Evolutionary conservation across 2,329 filamentous ascomycete species (phyloP).

Genomic region (Talaromyces sp.): DNA sequence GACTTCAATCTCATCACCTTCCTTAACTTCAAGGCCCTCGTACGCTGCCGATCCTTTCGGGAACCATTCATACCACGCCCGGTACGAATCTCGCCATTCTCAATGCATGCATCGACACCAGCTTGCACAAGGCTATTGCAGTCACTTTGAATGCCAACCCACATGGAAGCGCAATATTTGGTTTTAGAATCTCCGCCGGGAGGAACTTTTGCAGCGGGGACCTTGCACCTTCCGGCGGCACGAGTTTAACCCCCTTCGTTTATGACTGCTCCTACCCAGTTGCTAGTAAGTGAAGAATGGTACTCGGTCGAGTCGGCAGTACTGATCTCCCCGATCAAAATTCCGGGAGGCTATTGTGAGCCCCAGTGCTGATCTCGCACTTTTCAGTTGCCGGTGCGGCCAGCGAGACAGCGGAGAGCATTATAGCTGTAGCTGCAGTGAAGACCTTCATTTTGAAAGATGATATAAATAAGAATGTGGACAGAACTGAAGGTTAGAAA

Average conservation of each 20-base stretch:
- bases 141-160: conserved; percentile 35
- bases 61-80: conserved; percentile 8
- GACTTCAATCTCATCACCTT: conserved; percentile 7
- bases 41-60: conserved; percentile 1
- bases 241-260: background rate
- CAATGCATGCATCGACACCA: conserved; percentile 7
- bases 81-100: background rate
- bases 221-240: background rate
- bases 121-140: conserved; percentile 5
- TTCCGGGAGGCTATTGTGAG: background rate
- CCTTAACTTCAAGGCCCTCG: conserved; percentile 1
- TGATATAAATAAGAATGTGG: background rate
- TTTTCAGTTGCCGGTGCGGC: background rate
- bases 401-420: background rate
- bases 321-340: background rate
- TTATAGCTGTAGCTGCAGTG: background rate
- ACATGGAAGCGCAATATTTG: conserved; percentile 57
- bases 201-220: background rate
- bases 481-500: background rate
- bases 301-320: background rate
- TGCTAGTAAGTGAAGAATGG: background rate
- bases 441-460: background rate
- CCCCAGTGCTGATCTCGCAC: background rate
- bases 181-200: conserved; percentile 2
- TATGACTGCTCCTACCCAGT: conserved; percentile 6